Conservation (phyloP, 306 rosid genomes). For the Pterocarpus macrocarpus region DNA sequence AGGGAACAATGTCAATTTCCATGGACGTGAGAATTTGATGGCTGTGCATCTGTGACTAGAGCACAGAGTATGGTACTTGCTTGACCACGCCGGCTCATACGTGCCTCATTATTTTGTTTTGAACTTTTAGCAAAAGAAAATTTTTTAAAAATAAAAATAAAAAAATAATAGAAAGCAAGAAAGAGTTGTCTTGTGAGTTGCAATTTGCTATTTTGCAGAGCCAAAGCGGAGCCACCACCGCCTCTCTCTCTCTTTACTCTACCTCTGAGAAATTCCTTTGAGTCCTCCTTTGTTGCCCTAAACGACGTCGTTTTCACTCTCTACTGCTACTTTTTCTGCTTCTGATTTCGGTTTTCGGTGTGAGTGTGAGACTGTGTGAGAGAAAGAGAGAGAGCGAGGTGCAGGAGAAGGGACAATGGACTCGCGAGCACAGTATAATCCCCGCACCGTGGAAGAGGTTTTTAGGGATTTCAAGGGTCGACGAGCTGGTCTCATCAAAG, state of each 20-base stretch:
- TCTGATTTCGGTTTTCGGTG: slow-evolving; percentile 43
- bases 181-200: neutral
- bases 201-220: slow-evolving; percentile 2
- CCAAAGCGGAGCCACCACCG: neutral
- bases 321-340: neutral
- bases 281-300: neutral
- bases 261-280: neutral
- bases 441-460: slow-evolving; percentile 94
- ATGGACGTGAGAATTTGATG: neutral
- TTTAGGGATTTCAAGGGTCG: slow-evolving; percentile 95
- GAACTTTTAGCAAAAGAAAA: neutral
- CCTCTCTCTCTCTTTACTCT: neutral
- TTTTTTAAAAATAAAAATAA: neutral
- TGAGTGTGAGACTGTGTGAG: neutral
- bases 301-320: slow-evolving; percentile 31
- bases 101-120: neutral
- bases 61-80: neutral
- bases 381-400: slow-evolving; percentile 9
- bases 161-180: neutral
- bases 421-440: slow-evolving; percentile 71
- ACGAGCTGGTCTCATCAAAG: slow-evolving; percentile 79
- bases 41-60: neutral
- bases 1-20: neutral
- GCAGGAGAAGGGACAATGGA: slow-evolving; percentile 58
- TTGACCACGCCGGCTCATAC: slow-evolving; percentile 2